A percentile compares a stretch with the other conserved stretches of the same genome.
phyloP scores from a whole-genome alignment of 495 filamentous ascomycete species.

The Platismatia glauca region DNA sequence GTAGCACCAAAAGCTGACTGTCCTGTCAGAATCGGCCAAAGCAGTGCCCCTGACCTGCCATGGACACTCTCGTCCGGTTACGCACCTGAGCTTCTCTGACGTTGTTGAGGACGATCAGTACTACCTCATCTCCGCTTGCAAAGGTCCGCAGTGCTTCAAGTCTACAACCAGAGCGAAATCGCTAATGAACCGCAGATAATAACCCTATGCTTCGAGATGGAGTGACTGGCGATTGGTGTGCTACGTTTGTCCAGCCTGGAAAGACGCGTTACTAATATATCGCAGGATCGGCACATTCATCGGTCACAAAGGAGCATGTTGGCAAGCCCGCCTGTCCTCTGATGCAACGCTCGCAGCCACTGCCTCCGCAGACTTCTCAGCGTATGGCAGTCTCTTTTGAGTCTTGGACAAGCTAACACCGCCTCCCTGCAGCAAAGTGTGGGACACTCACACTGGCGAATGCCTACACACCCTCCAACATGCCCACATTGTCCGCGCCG shows the following conservation, averaged over 20 bases:
- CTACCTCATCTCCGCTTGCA: constrained; percentile 96
- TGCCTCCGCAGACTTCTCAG: constrained; percentile 91
- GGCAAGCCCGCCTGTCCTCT: constrained; percentile 82
- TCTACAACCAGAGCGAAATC: background rate
- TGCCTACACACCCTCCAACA: constrained; percentile 80
- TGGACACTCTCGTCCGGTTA: constrained; percentile 91
- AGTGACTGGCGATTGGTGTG: constrained; percentile 85
- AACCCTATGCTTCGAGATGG: constrained; percentile 98
- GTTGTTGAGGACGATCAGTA: constrained; percentile 80
- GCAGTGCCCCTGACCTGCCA: constrained; percentile 92
- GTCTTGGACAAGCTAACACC: constrained; percentile 3
- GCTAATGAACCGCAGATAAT: constrained; percentile 51
- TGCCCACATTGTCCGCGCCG: constrained; percentile 86
- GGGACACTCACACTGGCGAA: constrained; percentile 94
- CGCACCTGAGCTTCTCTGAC: constrained; percentile 87
- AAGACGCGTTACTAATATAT: background rate
- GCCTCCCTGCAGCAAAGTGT: constrained; percentile 59
- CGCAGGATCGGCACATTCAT: constrained; percentile 92
- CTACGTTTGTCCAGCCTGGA: background rate
- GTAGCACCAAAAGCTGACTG: background rate
- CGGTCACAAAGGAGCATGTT: constrained; percentile 95
- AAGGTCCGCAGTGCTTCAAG: constrained; percentile 49
- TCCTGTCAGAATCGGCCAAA: constrained; percentile 31
- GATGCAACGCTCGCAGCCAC: constrained; percentile 86
- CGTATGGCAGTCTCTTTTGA: constrained; percentile 43